A percentile compares a stretch with the other conserved stretches of the same genome.
Conservation (phyloP, 768 basidiomycete genomes). For the Kwoniella europaea region DNA sequence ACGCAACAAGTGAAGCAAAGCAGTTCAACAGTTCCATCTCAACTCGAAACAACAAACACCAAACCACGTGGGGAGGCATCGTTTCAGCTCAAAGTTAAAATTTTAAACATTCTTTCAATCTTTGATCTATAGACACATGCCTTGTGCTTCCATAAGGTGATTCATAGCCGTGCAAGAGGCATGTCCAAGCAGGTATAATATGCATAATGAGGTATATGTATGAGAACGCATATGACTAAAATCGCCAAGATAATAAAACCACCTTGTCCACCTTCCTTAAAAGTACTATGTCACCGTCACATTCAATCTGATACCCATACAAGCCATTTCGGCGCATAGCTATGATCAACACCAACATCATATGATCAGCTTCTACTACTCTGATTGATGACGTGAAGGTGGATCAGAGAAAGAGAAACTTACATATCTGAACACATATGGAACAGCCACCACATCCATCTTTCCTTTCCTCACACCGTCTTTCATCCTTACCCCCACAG, state of each 20-base stretch:
- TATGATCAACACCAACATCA: constrained; percentile 18
- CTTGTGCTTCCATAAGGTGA: no score
- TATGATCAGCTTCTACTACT: not conserved
- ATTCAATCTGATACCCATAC: constrained; percentile 94
- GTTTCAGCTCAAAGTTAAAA: no score
- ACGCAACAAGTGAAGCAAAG: no score
- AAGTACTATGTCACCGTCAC: constrained; percentile 68
- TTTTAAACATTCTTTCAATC: no score
- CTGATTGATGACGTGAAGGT: no score
- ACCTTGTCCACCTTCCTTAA: not conserved
- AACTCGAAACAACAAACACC: no score
- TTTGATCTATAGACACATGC: no score
- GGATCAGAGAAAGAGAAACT: constrained; percentile 12
- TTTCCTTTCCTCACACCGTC: constrained; percentile 59
- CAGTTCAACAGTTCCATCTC: no score
- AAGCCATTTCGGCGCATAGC: constrained; percentile 78
- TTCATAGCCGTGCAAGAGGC: not conserved
- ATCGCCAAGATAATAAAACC: not conserved
- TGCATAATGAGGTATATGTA: constrained; percentile 1
- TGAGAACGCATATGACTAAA: not conserved
- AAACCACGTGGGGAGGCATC: no score
- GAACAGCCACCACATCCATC: constrained; percentile 92
- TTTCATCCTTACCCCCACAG: constrained; percentile 55
- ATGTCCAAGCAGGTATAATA: constrained; percentile 3
- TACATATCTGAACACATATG: constrained; percentile 64